Conservation (phyloP, 2,329 filamentous ascomycete species). For the Gremmenia infestans region DNA sequence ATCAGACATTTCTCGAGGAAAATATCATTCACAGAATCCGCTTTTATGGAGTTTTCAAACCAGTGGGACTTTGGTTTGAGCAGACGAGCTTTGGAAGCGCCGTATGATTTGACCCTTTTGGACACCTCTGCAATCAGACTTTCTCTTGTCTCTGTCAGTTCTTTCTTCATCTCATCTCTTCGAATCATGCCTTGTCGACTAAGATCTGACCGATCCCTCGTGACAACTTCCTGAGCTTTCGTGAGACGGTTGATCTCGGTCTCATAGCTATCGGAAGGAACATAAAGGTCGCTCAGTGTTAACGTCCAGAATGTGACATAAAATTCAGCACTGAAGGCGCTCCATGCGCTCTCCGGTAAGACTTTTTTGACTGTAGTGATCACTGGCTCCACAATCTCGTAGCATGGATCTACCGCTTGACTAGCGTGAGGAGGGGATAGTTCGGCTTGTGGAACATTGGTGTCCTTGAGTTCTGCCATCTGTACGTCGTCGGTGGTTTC, state of each 20-base stretch:
- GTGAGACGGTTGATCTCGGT: slow-evolving; percentile 66
- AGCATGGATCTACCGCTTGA: slow-evolving; percentile 41
- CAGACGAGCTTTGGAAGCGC: slow-evolving; percentile 63
- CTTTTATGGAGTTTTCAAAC: slow-evolving; percentile 64
- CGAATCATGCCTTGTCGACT: slow-evolving; percentile 59
- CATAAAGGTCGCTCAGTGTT: slow-evolving; percentile 73
- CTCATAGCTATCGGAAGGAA: slow-evolving; percentile 73
- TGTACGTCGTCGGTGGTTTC: slow-evolving; percentile 31
- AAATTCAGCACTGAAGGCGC: slow-evolving; percentile 71
- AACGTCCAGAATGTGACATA: slow-evolving; percentile 92
- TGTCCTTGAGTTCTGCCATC: slow-evolving; percentile 35
- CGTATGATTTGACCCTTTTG: slow-evolving; percentile 61
- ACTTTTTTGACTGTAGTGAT: slow-evolving; percentile 62
- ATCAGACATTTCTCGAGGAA: slow-evolving; percentile 88
- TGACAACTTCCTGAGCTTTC: slow-evolving; percentile 61
- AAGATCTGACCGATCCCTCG: slow-evolving; percentile 68
- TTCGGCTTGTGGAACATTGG: slow-evolving; percentile 15
- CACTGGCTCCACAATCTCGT: slow-evolving; percentile 69
- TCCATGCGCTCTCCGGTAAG: slow-evolving; percentile 59
- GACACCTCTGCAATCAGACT: slow-evolving; percentile 69
- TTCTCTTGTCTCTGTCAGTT: slow-evolving; percentile 63
- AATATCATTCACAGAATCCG: slow-evolving; percentile 64
- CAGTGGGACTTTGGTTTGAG: slow-evolving; percentile 72
- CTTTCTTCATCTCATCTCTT: slow-evolving; percentile 66
- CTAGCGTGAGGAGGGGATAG: slow-evolving; percentile 36